These are phyloP conservation scores for Platismatia glauca DNA, from an alignment of 495 filamentous ascomycete genomes.

Conservation along the genomic window DNA sequence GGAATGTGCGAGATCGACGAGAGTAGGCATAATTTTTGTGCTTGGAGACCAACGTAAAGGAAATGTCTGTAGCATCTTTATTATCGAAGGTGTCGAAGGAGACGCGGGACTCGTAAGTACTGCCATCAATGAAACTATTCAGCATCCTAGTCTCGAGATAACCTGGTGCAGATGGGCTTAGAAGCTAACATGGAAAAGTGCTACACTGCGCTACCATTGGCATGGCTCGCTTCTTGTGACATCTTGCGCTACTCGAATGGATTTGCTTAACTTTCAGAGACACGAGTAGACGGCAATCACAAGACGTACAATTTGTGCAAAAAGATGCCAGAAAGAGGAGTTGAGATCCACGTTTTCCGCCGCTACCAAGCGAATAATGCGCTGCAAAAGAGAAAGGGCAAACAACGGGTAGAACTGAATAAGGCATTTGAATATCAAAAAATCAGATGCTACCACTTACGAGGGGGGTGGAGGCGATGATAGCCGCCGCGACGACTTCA, in stretches of 20 bases:
- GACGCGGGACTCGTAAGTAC: constrained; percentile 51
- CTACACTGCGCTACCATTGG: neutral
- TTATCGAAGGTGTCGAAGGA: constrained; percentile 93
- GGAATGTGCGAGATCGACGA: constrained; percentile 78
- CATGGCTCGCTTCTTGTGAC: neutral
- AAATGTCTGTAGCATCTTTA: constrained; percentile 67
- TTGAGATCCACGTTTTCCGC: neutral
- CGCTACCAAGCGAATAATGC: neutral
- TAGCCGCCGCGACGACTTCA: constrained; percentile 18
- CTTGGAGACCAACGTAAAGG: constrained; percentile 77
- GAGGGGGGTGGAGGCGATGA: constrained; percentile 28
- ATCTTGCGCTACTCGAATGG: neutral
- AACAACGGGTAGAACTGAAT: neutral
- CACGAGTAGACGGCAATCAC: neutral
- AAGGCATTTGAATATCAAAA: neutral
- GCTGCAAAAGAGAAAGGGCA: neutral
- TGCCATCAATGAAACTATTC: constrained; percentile 17
- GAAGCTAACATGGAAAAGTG: neutral
- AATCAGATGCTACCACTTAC: constrained; percentile 19
- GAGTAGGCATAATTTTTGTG: constrained; percentile 84
- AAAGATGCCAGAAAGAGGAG: neutral
- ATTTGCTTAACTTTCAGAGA: neutral
- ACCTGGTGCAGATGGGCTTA: neutral
- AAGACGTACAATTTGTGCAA: neutral
- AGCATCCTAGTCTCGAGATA: neutral